Evolutionary conservation across 2,329 filamentous ascomycete genomes (phyloP).

Genomic region (Exophiala oligosperma): DNA sequence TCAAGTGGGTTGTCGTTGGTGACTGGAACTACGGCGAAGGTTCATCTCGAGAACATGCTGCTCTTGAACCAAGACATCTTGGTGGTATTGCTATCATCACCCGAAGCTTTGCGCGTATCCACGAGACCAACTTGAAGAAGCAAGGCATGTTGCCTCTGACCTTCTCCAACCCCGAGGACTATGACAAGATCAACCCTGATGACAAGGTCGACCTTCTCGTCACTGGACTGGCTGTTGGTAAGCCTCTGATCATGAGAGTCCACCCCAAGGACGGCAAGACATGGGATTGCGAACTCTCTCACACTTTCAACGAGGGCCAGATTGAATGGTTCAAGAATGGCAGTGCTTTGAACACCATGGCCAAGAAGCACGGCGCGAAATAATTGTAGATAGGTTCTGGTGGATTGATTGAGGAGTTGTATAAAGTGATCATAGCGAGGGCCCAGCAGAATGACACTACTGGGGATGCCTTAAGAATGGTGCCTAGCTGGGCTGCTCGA

Average conservation of each 20-base stretch:
- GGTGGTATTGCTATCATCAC: slow-evolving; percentile 96
- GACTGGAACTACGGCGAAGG: slow-evolving; percentile 99
- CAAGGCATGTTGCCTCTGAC: slow-evolving; percentile 99
- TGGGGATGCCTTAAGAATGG: neutral
- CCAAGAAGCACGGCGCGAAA: slow-evolving; percentile 55
- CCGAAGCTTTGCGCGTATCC: slow-evolving; percentile 95
- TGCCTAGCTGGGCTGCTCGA: neutral
- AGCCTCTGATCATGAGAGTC: slow-evolving; percentile 88
- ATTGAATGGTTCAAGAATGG: slow-evolving; percentile 99
- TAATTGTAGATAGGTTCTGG: neutral
- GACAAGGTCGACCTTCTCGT: slow-evolving; percentile 88
- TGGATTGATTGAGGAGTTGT: neutral
- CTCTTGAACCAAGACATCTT: slow-evolving; percentile 94
- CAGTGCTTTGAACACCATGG: slow-evolving; percentile 97
- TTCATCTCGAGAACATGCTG: slow-evolving; percentile 95
- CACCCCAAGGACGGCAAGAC: slow-evolving; percentile 83
- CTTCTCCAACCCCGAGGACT: slow-evolving; percentile 91
- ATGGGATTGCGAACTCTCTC: slow-evolving; percentile 80
- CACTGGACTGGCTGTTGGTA: slow-evolving; percentile 87
- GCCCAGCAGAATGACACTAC: neutral
- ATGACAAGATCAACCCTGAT: slow-evolving; percentile 92
- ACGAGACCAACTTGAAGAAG: slow-evolving; percentile 99
- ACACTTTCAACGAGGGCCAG: slow-evolving; percentile 98
- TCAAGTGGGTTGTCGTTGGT: slow-evolving; percentile 96
- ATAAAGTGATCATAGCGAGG: neutral